phyloP scores from a whole-genome alignment of 2,329 filamentous ascomycete genomes.

The Herpotrichia juniperi region DNA sequence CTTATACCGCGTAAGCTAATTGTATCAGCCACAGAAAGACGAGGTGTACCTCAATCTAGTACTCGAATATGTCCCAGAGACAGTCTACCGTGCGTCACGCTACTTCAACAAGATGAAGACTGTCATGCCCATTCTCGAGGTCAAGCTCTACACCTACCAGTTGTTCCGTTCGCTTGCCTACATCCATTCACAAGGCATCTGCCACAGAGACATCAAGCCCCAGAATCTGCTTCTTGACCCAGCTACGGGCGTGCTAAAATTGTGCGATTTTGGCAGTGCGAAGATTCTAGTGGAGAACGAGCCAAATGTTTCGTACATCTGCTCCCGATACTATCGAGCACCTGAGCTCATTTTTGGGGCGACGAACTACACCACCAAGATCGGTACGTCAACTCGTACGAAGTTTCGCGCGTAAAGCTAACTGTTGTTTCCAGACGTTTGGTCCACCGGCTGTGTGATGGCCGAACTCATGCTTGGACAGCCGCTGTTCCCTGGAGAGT shows the following conservation, averaged over 20 bases:
- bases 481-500: constrained; percentile 96
- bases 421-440: constrained; percentile 73
- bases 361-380: constrained; percentile 99
- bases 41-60: constrained; percentile 99
- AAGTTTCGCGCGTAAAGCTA: constrained; percentile 13
- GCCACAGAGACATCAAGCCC: constrained; percentile 98
- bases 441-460: constrained; percentile 99
- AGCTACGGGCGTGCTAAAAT: constrained; percentile 87
- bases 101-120: constrained; percentile 99
- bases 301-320: constrained; percentile 99
- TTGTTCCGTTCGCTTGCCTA: constrained; percentile 98
- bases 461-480: constrained; percentile 98
- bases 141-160: constrained; percentile 99
- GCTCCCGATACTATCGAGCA: constrained; percentile 97
- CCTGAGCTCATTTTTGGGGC: constrained; percentile 98
- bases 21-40: constrained; percentile 65
- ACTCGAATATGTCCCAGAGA: constrained; percentile 97
- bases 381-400: constrained; percentile 69
- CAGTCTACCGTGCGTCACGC: constrained; percentile 94
- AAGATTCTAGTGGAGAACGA: constrained; percentile 99
- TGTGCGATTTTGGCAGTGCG: constrained; percentile 98
- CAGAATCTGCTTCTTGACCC: constrained; percentile 96
- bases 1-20: constrained; percentile 30
- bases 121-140: constrained; percentile 97
- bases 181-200: constrained; percentile 99